Conservation (phyloP, 768 basidiomycete genomes). For the Flagelloscypha sp. region DNA sequence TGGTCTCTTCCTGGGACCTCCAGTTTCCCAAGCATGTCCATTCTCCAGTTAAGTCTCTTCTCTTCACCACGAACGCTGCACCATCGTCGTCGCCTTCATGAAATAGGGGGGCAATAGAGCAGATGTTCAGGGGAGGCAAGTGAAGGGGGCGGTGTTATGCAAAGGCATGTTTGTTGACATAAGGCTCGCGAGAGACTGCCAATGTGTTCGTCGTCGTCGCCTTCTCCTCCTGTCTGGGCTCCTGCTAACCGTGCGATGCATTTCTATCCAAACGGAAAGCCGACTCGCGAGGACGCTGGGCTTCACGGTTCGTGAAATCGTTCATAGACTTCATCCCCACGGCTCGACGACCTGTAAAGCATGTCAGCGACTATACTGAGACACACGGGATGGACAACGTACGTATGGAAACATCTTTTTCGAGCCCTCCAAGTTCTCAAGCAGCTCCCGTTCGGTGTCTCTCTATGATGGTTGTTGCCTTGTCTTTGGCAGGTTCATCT, state of each 20-base stretch:
- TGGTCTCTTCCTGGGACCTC: too few species aligned
- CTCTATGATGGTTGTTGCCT: too few species aligned
- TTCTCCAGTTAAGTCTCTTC: too few species aligned
- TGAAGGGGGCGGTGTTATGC: slow-evolving; percentile 28
- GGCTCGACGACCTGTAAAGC: slow-evolving; percentile 60
- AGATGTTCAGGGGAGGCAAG: slow-evolving; percentile 72
- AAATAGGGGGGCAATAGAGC: too few species aligned
- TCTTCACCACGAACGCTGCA: too few species aligned
- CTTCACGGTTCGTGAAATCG: slow-evolving; percentile 88
- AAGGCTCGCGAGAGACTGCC: slow-evolving; percentile 71
- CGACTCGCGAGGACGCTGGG: slow-evolving; percentile 82
- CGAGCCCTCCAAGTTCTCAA: too few species aligned
- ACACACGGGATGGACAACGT: neutral
- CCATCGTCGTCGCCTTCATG: too few species aligned
- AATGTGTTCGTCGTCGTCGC: too few species aligned
- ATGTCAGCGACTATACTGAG: neutral
- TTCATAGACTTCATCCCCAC: slow-evolving; percentile 75
- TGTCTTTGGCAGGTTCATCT: too few species aligned
- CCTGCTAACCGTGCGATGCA: slow-evolving; percentile 43
- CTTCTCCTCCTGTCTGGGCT: slow-evolving; percentile 45
- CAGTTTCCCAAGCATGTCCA: too few species aligned
- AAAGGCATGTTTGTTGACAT: slow-evolving; percentile 38
- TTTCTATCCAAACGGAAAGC: slow-evolving; percentile 68
- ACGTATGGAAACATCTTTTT: too few species aligned
- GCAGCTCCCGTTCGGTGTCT: too few species aligned